Base-by-base conservation (phyloP, 2,329 filamentous ascomycete species). In the Hymenoscyphus salicellus region DNA sequence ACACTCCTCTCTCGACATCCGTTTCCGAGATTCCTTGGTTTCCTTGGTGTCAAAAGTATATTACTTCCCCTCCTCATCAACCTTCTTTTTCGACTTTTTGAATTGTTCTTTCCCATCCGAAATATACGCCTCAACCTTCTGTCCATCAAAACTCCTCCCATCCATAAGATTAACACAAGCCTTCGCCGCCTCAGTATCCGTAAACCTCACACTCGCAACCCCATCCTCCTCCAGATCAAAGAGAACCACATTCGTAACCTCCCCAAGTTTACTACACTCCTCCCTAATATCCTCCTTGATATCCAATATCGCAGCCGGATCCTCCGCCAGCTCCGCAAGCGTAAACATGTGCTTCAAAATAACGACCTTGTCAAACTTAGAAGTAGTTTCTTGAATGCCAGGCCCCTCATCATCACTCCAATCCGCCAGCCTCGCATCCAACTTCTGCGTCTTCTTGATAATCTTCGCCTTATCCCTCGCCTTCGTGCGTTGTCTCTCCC, bases 301-400 rank as follows among this genome's bases (percentile, higher is more conserved):
- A 68, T 98, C 94, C 43, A 96, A 81, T 65, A 96, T 84, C 1
- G 90, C 91, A 0, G 88, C 87, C 1, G 91, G 87, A 72, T 98
- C 93, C 74, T 96, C 91, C 71, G 93, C 88, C 30, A 98, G 82
- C 79, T 97, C 92, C 67, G 89, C 76, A 52, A 94, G 82, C 1
- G 92, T 96, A 78, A 99, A 99, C 89, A 97, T 96, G 78, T 96
- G 88, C 75, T 92, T 92, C 68, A 99, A 80, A 64, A 98, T 88
- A 32, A 97, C 93, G 17, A 91, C 82, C 76, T 93, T 96, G 72
- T 93, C 91, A 79, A 86, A 90, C 72, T 81, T 83, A 16, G 81
- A 82, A 68, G 77, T 83, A 8, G 81, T 83, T 52, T 86, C 82
- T n/a, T 83, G 82, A 28, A 86, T 73, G 28, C 81, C 77, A 0